Base-by-base conservation (phyloP, 176 grass and related monocot species). In the Otatea glauca region DNA sequence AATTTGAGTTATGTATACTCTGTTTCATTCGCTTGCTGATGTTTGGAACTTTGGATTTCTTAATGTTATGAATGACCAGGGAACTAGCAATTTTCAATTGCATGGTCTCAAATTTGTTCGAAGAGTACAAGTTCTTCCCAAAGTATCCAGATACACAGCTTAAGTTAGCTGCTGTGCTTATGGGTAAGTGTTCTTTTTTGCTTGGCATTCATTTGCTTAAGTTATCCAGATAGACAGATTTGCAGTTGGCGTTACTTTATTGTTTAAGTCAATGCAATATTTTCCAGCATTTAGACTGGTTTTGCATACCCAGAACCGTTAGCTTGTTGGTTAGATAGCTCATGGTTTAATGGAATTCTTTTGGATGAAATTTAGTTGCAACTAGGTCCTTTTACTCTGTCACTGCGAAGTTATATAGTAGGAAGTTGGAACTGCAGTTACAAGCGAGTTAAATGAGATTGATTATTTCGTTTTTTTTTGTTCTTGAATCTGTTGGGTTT, bases 41-140 rank as follows among this genome's bases (percentile, higher is more conserved):
- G 59, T 48, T 47, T 73, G 29, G 4, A 55, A 66, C 65, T 29
- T 64, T 70, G 25, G 4, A 74, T 82, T 74, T 29, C n/a, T 53
- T 74, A 39, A 77, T 72, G 43, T 80, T 82, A 61, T 81, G 27
- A 83, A 67, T 88, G 27, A 86, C 54, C 85, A 97, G 96, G 89
- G 96, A 98, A 68, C 76, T 77, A 68, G 74, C 68, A 42, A 90
- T 98, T 74, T 95, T 92, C 75, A 90, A 90, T 49, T 95, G 87
- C 79, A 92, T 98, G 91, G 93, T 98, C 80, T 84, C 82, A 77
- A 98, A 98, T 78, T 61, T 98, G 56, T 98, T 98, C 67, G 96
- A 98, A 83, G 96, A 98, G 78, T 95, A 92, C 89, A 95, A 98
- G 85, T 98, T 93, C 91, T 98, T 95, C 62, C 92, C 92, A n/a